Base-by-base conservation (phyloP, 225 moss, liverwort and hornwort species). In the Straminergon stramineum region DNA sequence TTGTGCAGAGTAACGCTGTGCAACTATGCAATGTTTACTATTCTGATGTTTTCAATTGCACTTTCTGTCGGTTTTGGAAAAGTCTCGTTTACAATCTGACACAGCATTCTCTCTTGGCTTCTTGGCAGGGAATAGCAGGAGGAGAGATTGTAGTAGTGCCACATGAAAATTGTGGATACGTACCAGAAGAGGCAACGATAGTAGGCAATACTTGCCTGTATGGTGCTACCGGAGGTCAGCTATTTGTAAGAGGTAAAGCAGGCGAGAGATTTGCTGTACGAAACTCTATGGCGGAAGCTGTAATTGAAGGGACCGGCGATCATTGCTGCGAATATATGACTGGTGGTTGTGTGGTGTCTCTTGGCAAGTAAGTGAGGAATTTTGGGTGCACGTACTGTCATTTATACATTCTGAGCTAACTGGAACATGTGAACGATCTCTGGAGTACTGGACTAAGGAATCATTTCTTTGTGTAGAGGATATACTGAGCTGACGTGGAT, bases 261-360 rank as follows among this genome's bases (percentile, higher is more conserved):
- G 97, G 98, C 55, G 97, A 98, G 91, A 91, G 97, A 82, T 98
- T 98, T 94, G 95, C 96, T 52, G 97, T 98, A 28, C 95, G 97
- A 69, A 97, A 98, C 79, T 98, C 98, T 55, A 79, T 96, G 84
- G 98, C 96, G 39, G 94, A 96, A 93, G 97, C 96, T 84, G 97
- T 95, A 66, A 91, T 98, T 81, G 98, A 98, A 96, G 97, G 97
- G 43, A 94, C 95, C 82, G 96, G 98, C n/a, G 96, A 98, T 89
- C 98, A 97, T 81, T 91, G 93, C 79, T 98, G 97, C 86, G 96
- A 98, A 84, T 98, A 98, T 74, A 98, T 97, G 96, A 97, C 96
- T 45, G 98, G 96, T 61, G 98, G 98, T 86, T 98, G 98, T 90
- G 92, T 98, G 39, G 96, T 98, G n/a, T 92, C 94, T 69, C 91